phyloP scores from a whole-genome alignment of 2,329 filamentous ascomycete species.

The Anisogramma anomala region DNA sequence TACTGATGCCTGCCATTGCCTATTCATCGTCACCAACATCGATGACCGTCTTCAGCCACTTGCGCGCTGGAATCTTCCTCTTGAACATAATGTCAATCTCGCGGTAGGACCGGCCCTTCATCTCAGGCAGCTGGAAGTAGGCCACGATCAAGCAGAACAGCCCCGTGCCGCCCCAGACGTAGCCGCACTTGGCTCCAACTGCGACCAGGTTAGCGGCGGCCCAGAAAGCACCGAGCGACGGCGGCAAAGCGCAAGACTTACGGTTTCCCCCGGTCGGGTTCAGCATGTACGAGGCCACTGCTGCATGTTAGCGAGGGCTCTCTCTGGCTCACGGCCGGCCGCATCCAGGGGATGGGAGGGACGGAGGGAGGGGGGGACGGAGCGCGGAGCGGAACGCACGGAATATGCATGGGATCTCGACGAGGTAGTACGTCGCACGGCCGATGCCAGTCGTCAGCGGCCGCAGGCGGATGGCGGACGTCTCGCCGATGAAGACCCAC shows the following conservation, averaged over 20 bases:
- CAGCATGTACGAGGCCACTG: constrained; percentile 44
- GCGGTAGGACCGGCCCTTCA: constrained; percentile 46
- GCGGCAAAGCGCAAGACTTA: background rate
- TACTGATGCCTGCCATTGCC: constrained; percentile 10
- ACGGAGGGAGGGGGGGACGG: too few species aligned
- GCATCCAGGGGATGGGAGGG: background rate
- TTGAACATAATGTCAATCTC: constrained; percentile 52
- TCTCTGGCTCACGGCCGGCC: too few species aligned
- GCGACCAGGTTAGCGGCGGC: constrained; percentile 19
- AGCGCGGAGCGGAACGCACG: constrained; percentile 12
- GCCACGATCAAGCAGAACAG: constrained; percentile 41
- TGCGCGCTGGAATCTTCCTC: constrained; percentile 39
- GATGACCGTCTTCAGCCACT: constrained; percentile 44
- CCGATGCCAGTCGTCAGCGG: constrained; percentile 54
- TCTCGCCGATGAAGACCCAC: constrained; percentile 58
- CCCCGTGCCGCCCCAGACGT: constrained; percentile 47
- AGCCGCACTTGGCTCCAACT: constrained; percentile 45
- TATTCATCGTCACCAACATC: constrained; percentile 54
- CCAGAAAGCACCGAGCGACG: background rate
- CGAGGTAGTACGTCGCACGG: constrained; percentile 50
- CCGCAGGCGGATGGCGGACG: constrained; percentile 50
- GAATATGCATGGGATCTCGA: constrained; percentile 58
- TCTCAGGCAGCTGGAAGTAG: constrained; percentile 41
- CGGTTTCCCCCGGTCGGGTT: constrained; percentile 34
- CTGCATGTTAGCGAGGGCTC: too few species aligned